Percentiles rank a stretch among this genome's conserved stretches.
phyloP scores from a whole-genome alignment of 495 filamentous ascomycete genomes.

The Penicillium coffeae region DNA sequence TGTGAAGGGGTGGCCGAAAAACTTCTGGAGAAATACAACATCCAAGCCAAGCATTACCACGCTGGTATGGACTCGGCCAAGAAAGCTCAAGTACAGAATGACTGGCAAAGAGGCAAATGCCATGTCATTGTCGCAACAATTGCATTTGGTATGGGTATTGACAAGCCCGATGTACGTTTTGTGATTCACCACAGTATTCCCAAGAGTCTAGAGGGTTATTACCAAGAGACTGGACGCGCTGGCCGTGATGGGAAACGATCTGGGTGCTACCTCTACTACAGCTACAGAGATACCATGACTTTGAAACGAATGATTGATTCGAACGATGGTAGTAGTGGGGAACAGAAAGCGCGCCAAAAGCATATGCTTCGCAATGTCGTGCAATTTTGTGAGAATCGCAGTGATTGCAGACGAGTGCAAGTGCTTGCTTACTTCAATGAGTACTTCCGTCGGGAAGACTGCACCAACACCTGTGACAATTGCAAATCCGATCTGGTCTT shows the following conservation, averaged over 20 bases:
- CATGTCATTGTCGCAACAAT: slow-evolving; percentile 98
- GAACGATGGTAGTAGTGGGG: slow-evolving; percentile 59
- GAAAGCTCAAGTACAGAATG: slow-evolving; percentile 63
- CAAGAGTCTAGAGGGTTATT: slow-evolving; percentile 96
- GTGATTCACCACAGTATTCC: slow-evolving; percentile 90
- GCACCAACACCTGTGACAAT: slow-evolving; percentile 77
- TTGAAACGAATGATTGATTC: slow-evolving; percentile 73
- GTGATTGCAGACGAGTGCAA: slow-evolving; percentile 81
- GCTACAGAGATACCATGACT: slow-evolving; percentile 64
- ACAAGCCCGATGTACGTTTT: slow-evolving; percentile 92
- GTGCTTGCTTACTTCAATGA: slow-evolving; percentile 93
- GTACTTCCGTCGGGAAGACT: slow-evolving; percentile 65
- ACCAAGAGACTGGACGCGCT: slow-evolving; percentile 94
- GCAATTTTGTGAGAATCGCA: slow-evolving; percentile 81
- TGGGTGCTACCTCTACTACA: slow-evolving; percentile 85
- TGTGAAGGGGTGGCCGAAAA: slow-evolving; percentile 76
- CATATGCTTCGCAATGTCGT: slow-evolving; percentile 81
- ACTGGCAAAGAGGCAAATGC: slow-evolving; percentile 74
- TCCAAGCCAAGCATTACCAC: slow-evolving; percentile 82
- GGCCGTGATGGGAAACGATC: slow-evolving; percentile 86
- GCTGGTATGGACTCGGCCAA: slow-evolving; percentile 64
- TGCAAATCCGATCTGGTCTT: slow-evolving; percentile 67
- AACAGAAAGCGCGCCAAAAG: slow-evolving; percentile 78
- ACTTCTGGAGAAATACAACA: slow-evolving; percentile 54
- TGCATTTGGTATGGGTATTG: slow-evolving; percentile 98